These are phyloP conservation scores for Fusarium sp. DNA, from an alignment of 2,329 filamentous ascomycete genomes.

Conservation along the genomic window DNA sequence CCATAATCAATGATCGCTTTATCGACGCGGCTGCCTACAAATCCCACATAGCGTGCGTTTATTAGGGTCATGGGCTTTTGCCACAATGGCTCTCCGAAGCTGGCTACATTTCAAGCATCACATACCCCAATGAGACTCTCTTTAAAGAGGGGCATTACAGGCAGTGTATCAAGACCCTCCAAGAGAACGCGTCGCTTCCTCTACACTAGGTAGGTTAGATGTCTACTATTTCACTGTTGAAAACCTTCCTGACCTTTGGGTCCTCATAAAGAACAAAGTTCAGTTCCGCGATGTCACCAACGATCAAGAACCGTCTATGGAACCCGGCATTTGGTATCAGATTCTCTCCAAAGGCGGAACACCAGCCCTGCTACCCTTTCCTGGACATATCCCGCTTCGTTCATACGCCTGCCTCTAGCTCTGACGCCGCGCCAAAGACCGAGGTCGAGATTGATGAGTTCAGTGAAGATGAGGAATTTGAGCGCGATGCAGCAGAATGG, in stretches of 20 bases:
- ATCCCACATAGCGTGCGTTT: constrained; percentile 35
- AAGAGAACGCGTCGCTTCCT: constrained; percentile 33
- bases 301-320: constrained; percentile 48
- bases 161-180: constrained; percentile 50
- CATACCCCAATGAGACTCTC: constrained; percentile 40
- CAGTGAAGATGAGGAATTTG: constrained; percentile 46
- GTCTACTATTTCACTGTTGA: constrained; percentile 11
- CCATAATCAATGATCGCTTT: constrained; percentile 36
- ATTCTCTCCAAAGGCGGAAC: constrained; percentile 46
- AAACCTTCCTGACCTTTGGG: constrained; percentile 23
- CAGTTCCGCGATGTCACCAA: constrained; percentile 40
- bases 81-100: constrained; percentile 44
- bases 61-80: constrained; percentile 45
- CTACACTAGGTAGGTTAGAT: constrained; percentile 35
- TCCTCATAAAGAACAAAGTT: constrained; percentile 17
- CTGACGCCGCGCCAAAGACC: not conserved
- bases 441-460: constrained; percentile 37
- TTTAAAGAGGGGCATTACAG: constrained; percentile 41
- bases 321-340: constrained; percentile 51
- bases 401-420: constrained; percentile 30
- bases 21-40: constrained; percentile 53
- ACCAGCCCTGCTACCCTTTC: constrained; percentile 46
- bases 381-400: constrained; percentile 49
- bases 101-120: constrained; percentile 37
- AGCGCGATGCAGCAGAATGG: constrained; percentile 46